Percentiles rank a stretch among this genome's conserved stretches.
Conservation (phyloP, 805 yeast species). For the Candida insectalens region DNA sequence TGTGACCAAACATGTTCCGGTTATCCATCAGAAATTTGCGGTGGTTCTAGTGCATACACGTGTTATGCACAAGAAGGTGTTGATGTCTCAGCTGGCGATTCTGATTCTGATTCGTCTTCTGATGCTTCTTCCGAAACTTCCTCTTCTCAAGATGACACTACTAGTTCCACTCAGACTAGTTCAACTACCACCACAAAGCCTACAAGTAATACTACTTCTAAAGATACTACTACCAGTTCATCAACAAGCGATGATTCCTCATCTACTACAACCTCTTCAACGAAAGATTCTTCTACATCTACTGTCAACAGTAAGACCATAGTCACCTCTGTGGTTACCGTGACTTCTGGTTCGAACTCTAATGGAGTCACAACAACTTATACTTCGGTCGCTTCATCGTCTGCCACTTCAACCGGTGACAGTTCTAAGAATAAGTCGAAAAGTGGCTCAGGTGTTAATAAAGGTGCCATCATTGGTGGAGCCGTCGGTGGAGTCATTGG, state of each 20-base stretch:
- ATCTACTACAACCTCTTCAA: background rate
- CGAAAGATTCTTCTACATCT: conserved; percentile 6
- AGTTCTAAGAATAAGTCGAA: conserved; percentile 5
- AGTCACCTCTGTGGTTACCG: conserved; percentile 17
- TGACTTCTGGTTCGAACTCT: conserved; percentile 18
- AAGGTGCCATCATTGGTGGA: conserved; percentile 28
- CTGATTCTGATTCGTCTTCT: conserved; percentile 3
- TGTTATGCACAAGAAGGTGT: conserved; percentile 31
- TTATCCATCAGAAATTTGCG: conserved; percentile 55
- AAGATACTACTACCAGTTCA: conserved; percentile 2
- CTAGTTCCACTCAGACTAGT: conserved; percentile 2
- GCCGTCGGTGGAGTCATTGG: conserved; percentile 27
- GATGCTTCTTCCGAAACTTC: conserved; percentile 5
- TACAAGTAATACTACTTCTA: background rate
- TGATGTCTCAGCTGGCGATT: conserved; percentile 2
- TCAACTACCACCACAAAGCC: conserved; percentile 1
- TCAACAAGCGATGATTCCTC: conserved; percentile 2
- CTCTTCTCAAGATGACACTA: conserved; percentile 3
- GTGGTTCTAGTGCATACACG: conserved; percentile 35
- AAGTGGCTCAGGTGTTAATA: conserved; percentile 13
- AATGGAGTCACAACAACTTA: conserved; percentile 8
- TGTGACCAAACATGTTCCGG: conserved; percentile 50
- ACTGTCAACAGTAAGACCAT: conserved; percentile 15
- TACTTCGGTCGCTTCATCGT: conserved; percentile 11
- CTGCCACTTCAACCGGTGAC: conserved; percentile 7